Conservation (phyloP, 805 yeast genomes). For the Wickerhamomyces rabaulensis region DNA sequence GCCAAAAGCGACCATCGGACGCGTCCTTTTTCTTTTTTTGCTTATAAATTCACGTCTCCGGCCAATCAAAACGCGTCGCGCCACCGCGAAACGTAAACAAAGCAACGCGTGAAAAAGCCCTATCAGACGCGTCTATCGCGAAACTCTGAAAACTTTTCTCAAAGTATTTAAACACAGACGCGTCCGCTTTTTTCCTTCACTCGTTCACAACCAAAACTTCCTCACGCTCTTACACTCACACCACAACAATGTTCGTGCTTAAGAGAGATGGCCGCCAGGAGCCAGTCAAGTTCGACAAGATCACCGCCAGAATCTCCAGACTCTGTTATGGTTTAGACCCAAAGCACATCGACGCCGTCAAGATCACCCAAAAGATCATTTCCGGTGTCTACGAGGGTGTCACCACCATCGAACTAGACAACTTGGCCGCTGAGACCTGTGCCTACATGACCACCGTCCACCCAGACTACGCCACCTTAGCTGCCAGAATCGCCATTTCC, state of each 20-base stretch:
- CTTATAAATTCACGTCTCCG: not conserved
- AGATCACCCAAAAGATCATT: slow-evolving; percentile 92
- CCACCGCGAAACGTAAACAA: not conserved
- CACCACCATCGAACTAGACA: slow-evolving; percentile 81
- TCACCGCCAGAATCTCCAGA: slow-evolving; percentile 91
- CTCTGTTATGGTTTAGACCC: slow-evolving; percentile 93
- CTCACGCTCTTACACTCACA: not conserved
- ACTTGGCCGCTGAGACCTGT: slow-evolving; percentile 91
- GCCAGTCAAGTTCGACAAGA: slow-evolving; percentile 92
- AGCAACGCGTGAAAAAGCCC: not conserved
- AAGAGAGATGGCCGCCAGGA: slow-evolving; percentile 94
- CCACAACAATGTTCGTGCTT: slow-evolving; percentile 60
- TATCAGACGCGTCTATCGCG: slow-evolving; percentile 1
- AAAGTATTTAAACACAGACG: slow-evolving; percentile 6
- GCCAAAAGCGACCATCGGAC: not conserved
- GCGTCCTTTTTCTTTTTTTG: not conserved
- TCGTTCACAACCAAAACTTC: not conserved
- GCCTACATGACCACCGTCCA: slow-evolving; percentile 97
- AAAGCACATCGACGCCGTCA: slow-evolving; percentile 88
- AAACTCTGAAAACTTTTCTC: not conserved
- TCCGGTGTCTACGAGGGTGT: slow-evolving; percentile 98
- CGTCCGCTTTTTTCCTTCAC: slow-evolving; percentile 4
- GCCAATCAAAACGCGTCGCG: not conserved
- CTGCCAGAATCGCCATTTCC: slow-evolving; percentile 94
- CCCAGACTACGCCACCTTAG: slow-evolving; percentile 94